Evolutionary conservation across 2,329 filamentous ascomycete species (phyloP).

Genomic region (Thielaviopsis musarum): DNA sequence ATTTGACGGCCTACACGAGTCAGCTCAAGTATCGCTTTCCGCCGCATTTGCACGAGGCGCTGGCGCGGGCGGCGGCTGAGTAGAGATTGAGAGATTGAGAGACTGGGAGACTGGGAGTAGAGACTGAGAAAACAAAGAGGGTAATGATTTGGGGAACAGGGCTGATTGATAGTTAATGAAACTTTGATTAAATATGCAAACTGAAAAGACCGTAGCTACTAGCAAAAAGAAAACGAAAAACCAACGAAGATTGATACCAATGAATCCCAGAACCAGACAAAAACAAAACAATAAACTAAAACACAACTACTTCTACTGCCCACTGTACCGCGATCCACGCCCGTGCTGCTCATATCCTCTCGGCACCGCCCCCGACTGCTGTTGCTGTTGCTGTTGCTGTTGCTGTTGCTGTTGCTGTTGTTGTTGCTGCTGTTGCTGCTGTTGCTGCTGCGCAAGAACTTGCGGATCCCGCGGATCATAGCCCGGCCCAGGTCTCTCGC

Average conservation of each 20-base stretch:
- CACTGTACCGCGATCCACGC: slow-evolving; percentile 18
- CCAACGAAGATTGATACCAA: neutral
- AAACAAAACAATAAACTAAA: neutral
- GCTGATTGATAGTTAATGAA: too few species aligned
- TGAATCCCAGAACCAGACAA: neutral
- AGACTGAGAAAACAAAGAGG: too few species aligned
- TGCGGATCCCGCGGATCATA: slow-evolving; percentile 18
- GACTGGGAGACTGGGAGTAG: too few species aligned
- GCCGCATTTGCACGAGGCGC: slow-evolving; percentile 69
- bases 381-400: slow-evolving; percentile 18
- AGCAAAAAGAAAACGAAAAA: neutral
- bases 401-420: slow-evolving; percentile 13
- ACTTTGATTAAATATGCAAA: neutral
- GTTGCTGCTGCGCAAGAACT: slow-evolving; percentile 15
- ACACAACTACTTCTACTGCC: neutral
- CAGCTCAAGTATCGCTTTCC: slow-evolving; percentile 84
- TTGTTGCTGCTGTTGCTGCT: slow-evolving; percentile 21
- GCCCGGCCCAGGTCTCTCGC: slow-evolving; percentile 18
- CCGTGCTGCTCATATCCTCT: slow-evolving; percentile 22
- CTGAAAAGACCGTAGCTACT: neutral
- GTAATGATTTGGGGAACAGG: too few species aligned
- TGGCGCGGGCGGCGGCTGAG: slow-evolving; percentile 67
- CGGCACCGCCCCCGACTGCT: slow-evolving; percentile 16
- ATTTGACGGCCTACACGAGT: slow-evolving; percentile 80
- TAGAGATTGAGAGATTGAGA: slow-evolving; percentile 17